Evolutionary conservation across 192 early-diverging fungal genomes (phyloP).

Genomic region (Cetraspora pellucida): DNA sequence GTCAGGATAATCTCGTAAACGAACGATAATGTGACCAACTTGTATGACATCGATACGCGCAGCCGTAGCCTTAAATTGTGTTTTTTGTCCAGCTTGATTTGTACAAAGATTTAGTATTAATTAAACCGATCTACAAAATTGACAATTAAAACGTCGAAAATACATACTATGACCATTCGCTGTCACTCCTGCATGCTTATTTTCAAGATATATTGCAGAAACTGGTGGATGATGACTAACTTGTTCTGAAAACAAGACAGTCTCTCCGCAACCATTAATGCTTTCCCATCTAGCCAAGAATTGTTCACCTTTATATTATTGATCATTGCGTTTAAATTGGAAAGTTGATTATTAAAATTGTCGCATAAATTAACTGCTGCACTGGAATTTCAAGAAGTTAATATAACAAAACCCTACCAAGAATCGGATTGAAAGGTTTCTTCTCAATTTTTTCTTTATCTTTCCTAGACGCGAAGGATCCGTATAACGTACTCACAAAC

Average conservation of each 20-base stretch:
- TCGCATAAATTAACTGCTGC: too few species aligned
- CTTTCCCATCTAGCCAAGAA: slow-evolving; percentile 66
- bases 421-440: slow-evolving; percentile 60
- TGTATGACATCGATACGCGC: slow-evolving; percentile 72
- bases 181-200: slow-evolving; percentile 59
- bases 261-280: slow-evolving; percentile 46
- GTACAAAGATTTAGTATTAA: not conserved
- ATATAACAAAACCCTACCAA: slow-evolving; percentile 21
- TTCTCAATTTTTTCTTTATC: slow-evolving; percentile 75
- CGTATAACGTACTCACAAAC: slow-evolving; percentile 81
- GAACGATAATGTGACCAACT: slow-evolving; percentile 72
- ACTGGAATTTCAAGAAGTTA: not conserved
- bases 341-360: too few species aligned
- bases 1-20: slow-evolving; percentile 61
- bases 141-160: not conserved
- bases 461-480: slow-evolving; percentile 71
- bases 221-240: slow-evolving; percentile 77
- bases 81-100: slow-evolving; percentile 62
- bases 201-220: slow-evolving; percentile 68
- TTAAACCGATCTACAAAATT: not conserved
- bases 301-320: slow-evolving; percentile 54
- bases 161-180: slow-evolving; percentile 62
- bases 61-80: slow-evolving; percentile 72
- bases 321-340: not conserved
- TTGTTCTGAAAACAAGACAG: slow-evolving; percentile 65